A percentile compares a stretch with the other conserved stretches of the same genome.
Evolutionary conservation across 768 basidiomycete species (phyloP).

Genomic region (Hemileccinum rubropunctum): DNA sequence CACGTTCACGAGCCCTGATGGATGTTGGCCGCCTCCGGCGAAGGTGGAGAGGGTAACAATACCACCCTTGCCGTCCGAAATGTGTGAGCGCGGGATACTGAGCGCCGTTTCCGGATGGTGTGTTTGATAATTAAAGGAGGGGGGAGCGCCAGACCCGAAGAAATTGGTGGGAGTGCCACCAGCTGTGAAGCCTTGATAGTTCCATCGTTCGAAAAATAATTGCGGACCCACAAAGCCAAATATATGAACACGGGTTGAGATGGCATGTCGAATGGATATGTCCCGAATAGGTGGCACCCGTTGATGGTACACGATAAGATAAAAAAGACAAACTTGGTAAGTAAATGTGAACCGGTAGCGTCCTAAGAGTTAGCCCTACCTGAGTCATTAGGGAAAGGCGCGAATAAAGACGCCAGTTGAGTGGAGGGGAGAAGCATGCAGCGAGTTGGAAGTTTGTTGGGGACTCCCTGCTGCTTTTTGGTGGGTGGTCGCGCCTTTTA

Average conservation of each 20-base stretch:
- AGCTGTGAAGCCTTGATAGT: slow-evolving; percentile 23
- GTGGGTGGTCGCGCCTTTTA: slow-evolving; percentile 29
- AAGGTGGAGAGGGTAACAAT: slow-evolving; percentile 11
- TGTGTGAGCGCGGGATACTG: slow-evolving; percentile 12
- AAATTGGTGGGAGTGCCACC: slow-evolving; percentile 17
- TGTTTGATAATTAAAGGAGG: slow-evolving; percentile 14
- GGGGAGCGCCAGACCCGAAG: slow-evolving; percentile 9
- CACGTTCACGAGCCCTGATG: slow-evolving; percentile 7
- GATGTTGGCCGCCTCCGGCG: slow-evolving; percentile 12
- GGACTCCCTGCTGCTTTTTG: slow-evolving; percentile 3
- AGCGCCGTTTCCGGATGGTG: slow-evolving; percentile 2
- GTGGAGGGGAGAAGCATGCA: slow-evolving; percentile 4
- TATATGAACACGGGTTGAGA: slow-evolving; percentile 16
- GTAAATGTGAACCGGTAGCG: slow-evolving; percentile 10
- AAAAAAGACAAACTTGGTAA: slow-evolving; percentile 17
- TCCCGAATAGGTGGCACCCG: too few species aligned
- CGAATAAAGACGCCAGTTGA: background rate
- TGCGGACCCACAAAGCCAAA: slow-evolving; percentile 36
- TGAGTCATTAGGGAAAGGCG: background rate
- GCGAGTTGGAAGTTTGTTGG: background rate
- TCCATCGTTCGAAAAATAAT: slow-evolving; percentile 29
- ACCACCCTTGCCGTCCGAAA: slow-evolving; percentile 20
- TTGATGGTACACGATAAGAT: slow-evolving; percentile 21
- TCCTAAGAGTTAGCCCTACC: slow-evolving; percentile 16
- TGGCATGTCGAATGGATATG: slow-evolving; percentile 2